Conservation (phyloP, 371 early-diverging fungal genomes). For the Parasitella parasitica region DNA sequence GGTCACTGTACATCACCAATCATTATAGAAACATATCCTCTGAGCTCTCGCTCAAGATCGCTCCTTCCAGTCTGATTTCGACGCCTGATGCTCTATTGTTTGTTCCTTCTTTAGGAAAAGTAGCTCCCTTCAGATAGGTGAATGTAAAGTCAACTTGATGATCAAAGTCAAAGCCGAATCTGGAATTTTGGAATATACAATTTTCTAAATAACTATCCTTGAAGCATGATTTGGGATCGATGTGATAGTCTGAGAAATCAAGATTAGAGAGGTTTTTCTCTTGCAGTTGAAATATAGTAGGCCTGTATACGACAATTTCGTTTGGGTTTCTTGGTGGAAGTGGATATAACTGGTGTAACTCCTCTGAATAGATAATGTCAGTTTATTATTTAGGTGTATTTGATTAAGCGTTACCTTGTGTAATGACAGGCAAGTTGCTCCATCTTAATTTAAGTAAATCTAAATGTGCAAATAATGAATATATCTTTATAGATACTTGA, state of each 20-base stretch:
- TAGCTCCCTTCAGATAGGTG: slow-evolving; percentile 22
- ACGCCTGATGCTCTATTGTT: slow-evolving; percentile 17
- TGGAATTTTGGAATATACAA: slow-evolving; percentile 26
- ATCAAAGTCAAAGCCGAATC: slow-evolving; percentile 37
- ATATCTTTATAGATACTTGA: not conserved
- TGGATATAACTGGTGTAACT: slow-evolving; percentile 27
- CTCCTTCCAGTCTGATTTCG: slow-evolving; percentile 7
- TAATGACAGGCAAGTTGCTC: slow-evolving; percentile 26
- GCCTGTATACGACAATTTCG: not conserved
- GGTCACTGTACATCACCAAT: not conserved
- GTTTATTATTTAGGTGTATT: not conserved
- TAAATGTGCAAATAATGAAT: not conserved
- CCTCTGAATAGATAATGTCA: slow-evolving; percentile 10
- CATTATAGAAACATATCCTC: not conserved
- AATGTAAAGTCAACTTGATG: slow-evolving; percentile 29
- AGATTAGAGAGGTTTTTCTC: slow-evolving; percentile 28
- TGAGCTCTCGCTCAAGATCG: not conserved
- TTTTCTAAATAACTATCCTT: slow-evolving; percentile 34
- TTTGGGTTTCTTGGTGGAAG: not conserved
- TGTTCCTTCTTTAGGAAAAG: slow-evolving; percentile 30
- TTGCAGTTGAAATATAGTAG: slow-evolving; percentile 20
- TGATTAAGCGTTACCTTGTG: slow-evolving; percentile 27
- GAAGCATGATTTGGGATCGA: slow-evolving; percentile 39
- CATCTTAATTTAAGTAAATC: slow-evolving; percentile 32
- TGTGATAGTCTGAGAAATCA: slow-evolving; percentile 34